Percentiles rank a stretch among this genome's conserved stretches.
phyloP scores from a whole-genome alignment of 1,139 yeast genomes.

The Scheffersomyces illinoinensis region DNA sequence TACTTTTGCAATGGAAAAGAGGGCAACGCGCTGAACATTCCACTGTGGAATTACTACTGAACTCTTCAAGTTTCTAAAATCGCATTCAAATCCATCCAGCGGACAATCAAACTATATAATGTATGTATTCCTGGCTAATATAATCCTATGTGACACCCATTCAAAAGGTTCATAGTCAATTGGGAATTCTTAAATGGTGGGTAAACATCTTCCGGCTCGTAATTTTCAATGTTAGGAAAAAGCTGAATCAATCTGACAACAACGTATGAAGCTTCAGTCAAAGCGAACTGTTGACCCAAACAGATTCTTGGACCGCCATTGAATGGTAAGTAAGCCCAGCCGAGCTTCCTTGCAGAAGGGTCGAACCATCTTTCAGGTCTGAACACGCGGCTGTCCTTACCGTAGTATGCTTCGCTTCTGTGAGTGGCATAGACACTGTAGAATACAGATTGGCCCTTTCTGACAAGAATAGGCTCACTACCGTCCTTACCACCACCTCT shows the following conservation, averaged over 20 bases:
- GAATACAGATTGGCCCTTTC: constrained; percentile 46
- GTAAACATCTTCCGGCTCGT: constrained; percentile 20
- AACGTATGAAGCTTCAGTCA: constrained; percentile 55
- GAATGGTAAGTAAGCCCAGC: constrained; percentile 57
- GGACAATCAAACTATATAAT: not conserved
- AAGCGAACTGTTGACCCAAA: constrained; percentile 60
- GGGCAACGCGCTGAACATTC: no score
- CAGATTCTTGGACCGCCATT: constrained; percentile 66
- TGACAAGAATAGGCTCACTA: constrained; percentile 40
- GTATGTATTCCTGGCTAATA: not conserved
- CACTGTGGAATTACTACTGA: no score
- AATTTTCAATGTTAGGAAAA: constrained; percentile 32
- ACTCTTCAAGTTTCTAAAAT: not conserved
- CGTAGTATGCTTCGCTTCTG: constrained; percentile 45
- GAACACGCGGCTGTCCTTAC: constrained; percentile 47
- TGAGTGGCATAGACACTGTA: constrained; percentile 50
- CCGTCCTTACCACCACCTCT: constrained; percentile 53
- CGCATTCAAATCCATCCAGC: not conserved
- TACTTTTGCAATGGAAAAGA: no score
- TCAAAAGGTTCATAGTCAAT: constrained; percentile 17
- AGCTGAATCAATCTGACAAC: constrained; percentile 38
- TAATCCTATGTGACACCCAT: constrained; percentile 21
- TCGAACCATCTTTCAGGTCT: constrained; percentile 55
- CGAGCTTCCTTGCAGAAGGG: constrained; percentile 32
- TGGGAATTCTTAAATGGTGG: constrained; percentile 38